A percentile compares a stretch with the other conserved stretches of the same genome.
phyloP scores from a whole-genome alignment of 495 filamentous ascomycete species.

The Xylaria longipes region DNA sequence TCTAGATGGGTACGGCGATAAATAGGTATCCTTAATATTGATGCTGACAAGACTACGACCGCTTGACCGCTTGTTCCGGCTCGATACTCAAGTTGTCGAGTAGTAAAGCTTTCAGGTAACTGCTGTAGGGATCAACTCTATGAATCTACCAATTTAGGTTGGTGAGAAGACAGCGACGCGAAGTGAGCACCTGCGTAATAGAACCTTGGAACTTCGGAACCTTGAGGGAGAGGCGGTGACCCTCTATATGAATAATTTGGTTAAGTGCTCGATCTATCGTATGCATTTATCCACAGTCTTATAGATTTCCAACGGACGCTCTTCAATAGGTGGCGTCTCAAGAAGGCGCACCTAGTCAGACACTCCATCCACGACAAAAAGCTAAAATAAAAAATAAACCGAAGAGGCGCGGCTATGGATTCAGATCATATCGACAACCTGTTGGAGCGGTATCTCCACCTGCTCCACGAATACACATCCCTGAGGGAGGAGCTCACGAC shows the following conservation, averaged over 20 bases:
- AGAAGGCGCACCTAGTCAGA: neutral
- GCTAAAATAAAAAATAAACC: neutral
- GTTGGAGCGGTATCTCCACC: constrained; percentile 70
- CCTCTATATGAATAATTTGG: neutral
- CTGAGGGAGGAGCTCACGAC: constrained; percentile 61
- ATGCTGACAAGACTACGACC: neutral
- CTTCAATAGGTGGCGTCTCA: neutral
- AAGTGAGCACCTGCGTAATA: neutral
- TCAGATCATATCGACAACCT: constrained; percentile 65
- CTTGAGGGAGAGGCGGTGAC: neutral
- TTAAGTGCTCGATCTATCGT: neutral
- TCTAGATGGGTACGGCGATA: neutral
- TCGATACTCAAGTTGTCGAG: neutral
- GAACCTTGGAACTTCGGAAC: neutral
- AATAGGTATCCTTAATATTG: neutral
- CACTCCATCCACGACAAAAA: neutral
- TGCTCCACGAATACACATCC: constrained; percentile 73
- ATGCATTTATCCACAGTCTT: neutral
- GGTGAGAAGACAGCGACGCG: neutral
- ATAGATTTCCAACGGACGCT: neutral
- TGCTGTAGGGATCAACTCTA: neutral
- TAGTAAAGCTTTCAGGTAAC: neutral
- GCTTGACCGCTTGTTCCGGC: neutral
- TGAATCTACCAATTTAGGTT: neutral
- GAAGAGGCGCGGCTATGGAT: constrained; percentile 30